phyloP scores from a whole-genome alignment of 2,329 filamentous ascomycete genomes.

The Cladophialophora chaetospira region DNA sequence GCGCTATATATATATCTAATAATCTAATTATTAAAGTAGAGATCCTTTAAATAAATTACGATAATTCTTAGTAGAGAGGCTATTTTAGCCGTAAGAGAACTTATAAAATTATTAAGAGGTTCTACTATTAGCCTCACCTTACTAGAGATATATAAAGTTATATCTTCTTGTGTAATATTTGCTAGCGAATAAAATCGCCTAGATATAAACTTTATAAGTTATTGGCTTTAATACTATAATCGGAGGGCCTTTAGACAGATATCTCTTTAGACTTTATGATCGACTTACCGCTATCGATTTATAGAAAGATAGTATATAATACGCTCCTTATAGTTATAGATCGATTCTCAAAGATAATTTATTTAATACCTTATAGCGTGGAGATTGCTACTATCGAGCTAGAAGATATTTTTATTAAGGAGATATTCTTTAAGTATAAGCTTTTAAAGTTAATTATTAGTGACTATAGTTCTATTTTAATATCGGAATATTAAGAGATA shows the following conservation, averaged over 20 bases:
- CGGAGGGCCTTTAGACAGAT: neutral
- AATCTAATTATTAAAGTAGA: neutral
- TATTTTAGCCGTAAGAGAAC: neutral
- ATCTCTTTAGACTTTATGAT: neutral
- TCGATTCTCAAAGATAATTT: neutral
- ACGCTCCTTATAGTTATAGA: neutral
- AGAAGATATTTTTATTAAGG: neutral
- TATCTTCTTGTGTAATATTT: constrained; percentile 7
- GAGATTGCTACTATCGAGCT: neutral
- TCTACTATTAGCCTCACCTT: neutral
- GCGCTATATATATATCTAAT: neutral
- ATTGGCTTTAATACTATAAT: neutral
- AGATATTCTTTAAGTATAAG: neutral
- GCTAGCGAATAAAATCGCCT: neutral
- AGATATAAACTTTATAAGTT: neutral
- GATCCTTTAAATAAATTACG: neutral
- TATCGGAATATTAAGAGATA: neutral
- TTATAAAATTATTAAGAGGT: neutral
- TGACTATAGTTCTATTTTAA: neutral
- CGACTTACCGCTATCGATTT: neutral
- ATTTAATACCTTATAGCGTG: neutral
- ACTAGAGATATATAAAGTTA: neutral
- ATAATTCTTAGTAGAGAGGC: neutral
- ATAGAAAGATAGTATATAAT: neutral
- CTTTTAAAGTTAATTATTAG: neutral